Base-by-base conservation (phyloP, 805 yeast species). In the Blastobotrys peoriensis region DNA sequence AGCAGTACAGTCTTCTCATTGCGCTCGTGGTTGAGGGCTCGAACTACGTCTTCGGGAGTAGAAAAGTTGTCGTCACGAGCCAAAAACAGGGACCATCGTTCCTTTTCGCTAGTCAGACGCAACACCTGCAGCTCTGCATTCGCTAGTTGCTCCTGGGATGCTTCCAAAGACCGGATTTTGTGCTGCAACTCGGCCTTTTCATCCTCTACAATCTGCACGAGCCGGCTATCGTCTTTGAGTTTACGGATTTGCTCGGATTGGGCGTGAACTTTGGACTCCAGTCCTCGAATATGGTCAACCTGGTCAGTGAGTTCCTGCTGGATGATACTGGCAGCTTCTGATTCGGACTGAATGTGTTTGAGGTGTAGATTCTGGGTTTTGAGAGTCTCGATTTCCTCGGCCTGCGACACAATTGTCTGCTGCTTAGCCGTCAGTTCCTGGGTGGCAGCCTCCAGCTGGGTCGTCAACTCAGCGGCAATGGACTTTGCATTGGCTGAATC, bases 191-290 rank as follows among this genome's bases (percentile, higher is more conserved):
- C 53, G 0, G 57, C 49, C 44, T 76, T 79, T 48, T 81, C 83
- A 49, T 76, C 81, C 51, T 72, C 75, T 27, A 81, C 61, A 6
- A 81, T 55, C 52, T 77, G 83, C 4, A 63, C 59, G 20, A 74
- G 70, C 22, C 62, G 60, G 48, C 75, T 66, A 47, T 69, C 68
- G 48, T 74, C 62, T 49, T 75, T 74, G 19, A 78, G 63, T 6
- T 67, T 64, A 49, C 71, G 71, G 45, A 82, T 68, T 33, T 76
- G 72, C 47, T 70, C 74, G 18, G 76, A 64, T 55, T 81, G 78
- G 5, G 70, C 64, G 41, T 78, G 64, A 48, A 76, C 74, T 49
- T 74, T 72, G 3, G 69, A 66, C 49, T 81, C 86, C 47, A 74
- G 54, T 35, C 68, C 70, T 52, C 69, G 63, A 36, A 74, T 60